Percentiles rank a stretch among this genome's conserved stretches.
These are phyloP conservation scores for Botrytis hyacinthi DNA, from an alignment of 2,329 filamentous ascomycete species.

Conservation along the genomic window DNA sequence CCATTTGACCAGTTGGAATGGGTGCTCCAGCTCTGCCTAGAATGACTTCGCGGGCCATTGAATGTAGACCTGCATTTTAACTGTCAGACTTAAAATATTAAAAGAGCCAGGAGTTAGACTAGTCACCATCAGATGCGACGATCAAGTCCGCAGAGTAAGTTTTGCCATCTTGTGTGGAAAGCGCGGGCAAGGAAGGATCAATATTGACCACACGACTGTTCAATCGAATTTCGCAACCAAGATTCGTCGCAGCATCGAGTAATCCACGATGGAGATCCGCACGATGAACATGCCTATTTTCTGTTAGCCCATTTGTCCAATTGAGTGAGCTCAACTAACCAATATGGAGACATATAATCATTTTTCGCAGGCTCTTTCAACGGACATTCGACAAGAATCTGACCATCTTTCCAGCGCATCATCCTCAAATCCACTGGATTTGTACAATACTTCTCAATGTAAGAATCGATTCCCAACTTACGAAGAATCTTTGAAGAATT, in stretches of 20 bases:
- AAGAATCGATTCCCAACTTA: constrained; percentile 5
- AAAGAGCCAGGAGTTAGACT: neutral
- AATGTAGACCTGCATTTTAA: neutral
- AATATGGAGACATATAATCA: constrained; percentile 19
- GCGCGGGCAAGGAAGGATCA: neutral
- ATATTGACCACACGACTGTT: neutral
- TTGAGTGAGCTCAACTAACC: neutral
- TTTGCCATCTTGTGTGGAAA: neutral
- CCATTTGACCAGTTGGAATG: constrained; percentile 44
- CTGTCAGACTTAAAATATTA: neutral
- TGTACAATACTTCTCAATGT: constrained; percentile 27
- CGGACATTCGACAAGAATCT: constrained; percentile 26
- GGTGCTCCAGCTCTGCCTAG: constrained; percentile 39
- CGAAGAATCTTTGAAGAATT: neutral
- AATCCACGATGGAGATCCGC: constrained; percentile 1
- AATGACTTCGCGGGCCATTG: constrained; percentile 31
- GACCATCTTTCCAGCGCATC: constrained; percentile 27
- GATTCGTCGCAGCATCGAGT: neutral
- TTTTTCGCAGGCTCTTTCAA: constrained; percentile 25
- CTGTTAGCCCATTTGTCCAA: neutral
- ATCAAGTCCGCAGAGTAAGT: neutral
- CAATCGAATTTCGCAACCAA: neutral
- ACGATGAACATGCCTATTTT: constrained; percentile 6
- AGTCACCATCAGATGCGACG: neutral
- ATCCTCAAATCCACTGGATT: constrained; percentile 27